Evolutionary conservation across 2,329 filamentous ascomycete genomes (phyloP).

Genomic region (Scytalidium lignicola): DNA sequence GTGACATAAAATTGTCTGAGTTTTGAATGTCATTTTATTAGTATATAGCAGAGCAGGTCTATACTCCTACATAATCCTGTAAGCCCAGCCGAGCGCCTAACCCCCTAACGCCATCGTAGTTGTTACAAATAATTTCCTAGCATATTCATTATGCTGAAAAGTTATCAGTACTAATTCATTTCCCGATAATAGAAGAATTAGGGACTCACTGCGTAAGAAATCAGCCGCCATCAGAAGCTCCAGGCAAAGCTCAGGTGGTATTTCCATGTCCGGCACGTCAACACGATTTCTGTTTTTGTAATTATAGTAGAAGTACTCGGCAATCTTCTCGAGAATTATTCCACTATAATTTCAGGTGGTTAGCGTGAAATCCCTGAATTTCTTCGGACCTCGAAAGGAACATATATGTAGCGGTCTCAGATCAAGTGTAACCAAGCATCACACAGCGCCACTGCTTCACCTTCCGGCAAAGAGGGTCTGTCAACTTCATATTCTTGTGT

Average conservation of each 20-base stretch:
- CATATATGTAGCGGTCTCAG: conserved; percentile 40
- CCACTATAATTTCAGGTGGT: conserved; percentile 43
- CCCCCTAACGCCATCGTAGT: conserved; percentile 7
- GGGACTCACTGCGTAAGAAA: conserved; percentile 58
- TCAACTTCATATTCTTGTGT: conserved; percentile 17
- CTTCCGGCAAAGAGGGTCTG: conserved; percentile 26
- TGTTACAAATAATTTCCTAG: neutral
- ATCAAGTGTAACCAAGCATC: conserved; percentile 57
- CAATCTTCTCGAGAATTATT: conserved; percentile 71
- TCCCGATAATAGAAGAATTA: neutral
- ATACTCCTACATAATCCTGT: neutral
- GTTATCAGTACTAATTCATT: conserved; percentile 3
- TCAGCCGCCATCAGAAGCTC: conserved; percentile 75
- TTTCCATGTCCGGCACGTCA: conserved; percentile 75
- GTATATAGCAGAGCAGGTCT: neutral
- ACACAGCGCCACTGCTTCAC: conserved; percentile 25
- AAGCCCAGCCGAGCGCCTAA: conserved; percentile 1
- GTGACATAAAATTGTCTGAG: neutral
- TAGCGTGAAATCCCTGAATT: neutral
- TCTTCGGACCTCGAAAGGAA: neutral
- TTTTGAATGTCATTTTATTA: neutral
- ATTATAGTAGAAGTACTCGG: conserved; percentile 80
- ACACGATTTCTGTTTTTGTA: conserved; percentile 65
- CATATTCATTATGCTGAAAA: conserved; percentile 9
- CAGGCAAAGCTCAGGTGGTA: conserved; percentile 72